phyloP scores from a whole-genome alignment of 495 filamentous ascomycete species.

The Lasiosphaeria miniovina region DNA sequence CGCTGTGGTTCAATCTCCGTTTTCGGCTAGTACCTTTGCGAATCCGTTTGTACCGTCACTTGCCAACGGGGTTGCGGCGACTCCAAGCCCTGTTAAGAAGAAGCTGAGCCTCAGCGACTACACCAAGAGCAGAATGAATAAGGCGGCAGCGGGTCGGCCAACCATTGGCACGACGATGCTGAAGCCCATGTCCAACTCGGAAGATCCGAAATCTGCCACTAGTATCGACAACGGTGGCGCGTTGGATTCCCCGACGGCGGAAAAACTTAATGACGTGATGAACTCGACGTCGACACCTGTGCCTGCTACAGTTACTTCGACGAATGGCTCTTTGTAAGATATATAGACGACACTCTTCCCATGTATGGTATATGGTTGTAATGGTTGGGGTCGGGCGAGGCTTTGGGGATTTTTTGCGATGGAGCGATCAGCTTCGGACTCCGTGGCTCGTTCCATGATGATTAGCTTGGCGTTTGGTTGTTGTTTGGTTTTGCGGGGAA shows the following conservation, averaged over 20 bases:
- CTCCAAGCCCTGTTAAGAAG: constrained; percentile 64
- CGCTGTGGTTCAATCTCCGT: constrained; percentile 52
- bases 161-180: constrained; percentile 31
- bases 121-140: constrained; percentile 48
- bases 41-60: constrained; percentile 43
- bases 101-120: constrained; percentile 75
- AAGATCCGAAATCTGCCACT: constrained; percentile 43
- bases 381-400: constrained; percentile 10
- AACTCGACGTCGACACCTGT: constrained; percentile 10
- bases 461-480: constrained; percentile 2
- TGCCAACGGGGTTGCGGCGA: constrained; percentile 42
- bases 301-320: constrained; percentile 9
- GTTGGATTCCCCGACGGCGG: constrained; percentile 30
- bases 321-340: constrained; percentile 22
- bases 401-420: background rate
- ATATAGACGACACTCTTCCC: constrained; percentile 18
- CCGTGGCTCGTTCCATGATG: constrained; percentile 3
- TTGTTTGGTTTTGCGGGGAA: background rate
- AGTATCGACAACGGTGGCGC: constrained; percentile 27
- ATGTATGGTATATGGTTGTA: constrained; percentile 7
- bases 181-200: constrained; percentile 32
- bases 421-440: background rate
- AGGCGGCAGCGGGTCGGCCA: constrained; percentile 44
- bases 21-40: constrained; percentile 33
- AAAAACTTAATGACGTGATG: constrained; percentile 29